These are phyloP conservation scores for Trypanosoma mega DNA, from an alignment of 208 protist species.

Conservation along the genomic window DNA sequence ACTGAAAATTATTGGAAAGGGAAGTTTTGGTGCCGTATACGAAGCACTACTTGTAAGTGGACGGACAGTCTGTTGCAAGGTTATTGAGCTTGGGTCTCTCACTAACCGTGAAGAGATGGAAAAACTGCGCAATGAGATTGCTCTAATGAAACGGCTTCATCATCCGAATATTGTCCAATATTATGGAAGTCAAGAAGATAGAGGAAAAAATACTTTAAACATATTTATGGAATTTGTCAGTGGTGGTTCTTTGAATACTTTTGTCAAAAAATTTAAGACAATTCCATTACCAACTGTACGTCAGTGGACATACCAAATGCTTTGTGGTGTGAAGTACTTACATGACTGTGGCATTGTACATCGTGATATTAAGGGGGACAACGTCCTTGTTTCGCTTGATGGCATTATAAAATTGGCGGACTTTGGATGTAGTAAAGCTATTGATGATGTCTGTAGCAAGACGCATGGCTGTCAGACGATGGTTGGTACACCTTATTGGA, in stretches of 20 bases:
- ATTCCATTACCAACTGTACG: conserved; percentile 69
- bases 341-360: conserved; percentile 90
- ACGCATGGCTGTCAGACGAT: conserved; percentile 78
- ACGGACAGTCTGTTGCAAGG: conserved; percentile 82
- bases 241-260: conserved; percentile 72
- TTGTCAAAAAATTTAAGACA: conserved; percentile 79
- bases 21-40: conserved; percentile 86
- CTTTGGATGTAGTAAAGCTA: conserved; percentile 90
- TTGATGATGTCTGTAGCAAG: conserved; percentile 81
- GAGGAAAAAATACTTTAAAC: conserved; percentile 60
- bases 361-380: conserved; percentile 91
- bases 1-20: conserved; percentile 81
- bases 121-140: conserved; percentile 81
- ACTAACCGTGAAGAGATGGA: conserved; percentile 68
- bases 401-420: conserved; percentile 90
- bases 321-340: conserved; percentile 88
- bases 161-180: conserved; percentile 92
- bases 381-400: conserved; percentile 84
- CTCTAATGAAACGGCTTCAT: conserved; percentile 78
- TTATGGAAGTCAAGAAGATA: conserved; percentile 84
- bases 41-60: conserved; percentile 67
- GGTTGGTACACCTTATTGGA: conserved; percentile 92
- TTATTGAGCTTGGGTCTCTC: conserved; percentile 77
- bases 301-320: conserved; percentile 90
- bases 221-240: conserved; percentile 94